These are phyloP conservation scores for Alternaria sp. DNA, from an alignment of 2,329 filamentous ascomycete species.

Conservation along the genomic window DNA sequence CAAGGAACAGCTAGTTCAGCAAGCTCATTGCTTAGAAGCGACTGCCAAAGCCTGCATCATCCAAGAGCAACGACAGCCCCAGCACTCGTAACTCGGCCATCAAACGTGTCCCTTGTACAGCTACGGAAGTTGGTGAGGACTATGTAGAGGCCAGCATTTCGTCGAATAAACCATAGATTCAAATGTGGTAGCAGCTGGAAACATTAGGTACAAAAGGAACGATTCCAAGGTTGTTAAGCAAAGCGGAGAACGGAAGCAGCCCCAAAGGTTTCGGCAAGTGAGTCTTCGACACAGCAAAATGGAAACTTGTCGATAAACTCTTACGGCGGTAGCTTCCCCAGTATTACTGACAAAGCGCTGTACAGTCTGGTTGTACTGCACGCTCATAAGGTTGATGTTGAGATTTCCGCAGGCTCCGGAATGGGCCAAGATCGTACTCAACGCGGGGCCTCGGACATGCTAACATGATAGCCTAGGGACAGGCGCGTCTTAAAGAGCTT, in stretches of 20 bases:
- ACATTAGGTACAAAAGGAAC: neutral
- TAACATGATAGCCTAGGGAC: neutral
- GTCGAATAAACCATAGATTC: neutral
- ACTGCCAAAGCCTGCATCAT: neutral
- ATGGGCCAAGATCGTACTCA: neutral
- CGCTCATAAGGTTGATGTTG: neutral
- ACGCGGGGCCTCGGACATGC: neutral
- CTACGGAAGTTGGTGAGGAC: too few species aligned
- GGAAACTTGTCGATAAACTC: neutral
- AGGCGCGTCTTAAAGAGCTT: neutral
- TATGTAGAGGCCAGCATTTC: neutral
- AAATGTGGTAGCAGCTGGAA: neutral
- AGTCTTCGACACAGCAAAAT: neutral
- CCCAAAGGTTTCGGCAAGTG: neutral
- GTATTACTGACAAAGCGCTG: neutral
- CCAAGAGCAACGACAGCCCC: neutral
- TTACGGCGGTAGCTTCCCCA: too few species aligned
- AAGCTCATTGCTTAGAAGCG: neutral
- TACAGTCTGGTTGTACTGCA: neutral
- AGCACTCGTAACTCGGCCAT: neutral
- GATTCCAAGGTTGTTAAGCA: neutral
- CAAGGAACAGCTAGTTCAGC: neutral
- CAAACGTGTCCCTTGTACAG: too few species aligned
- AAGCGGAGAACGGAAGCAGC: neutral
- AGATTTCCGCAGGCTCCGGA: neutral